Conservation (phyloP, 768 basidiomycete genomes). For the Galerina marginata region DNA sequence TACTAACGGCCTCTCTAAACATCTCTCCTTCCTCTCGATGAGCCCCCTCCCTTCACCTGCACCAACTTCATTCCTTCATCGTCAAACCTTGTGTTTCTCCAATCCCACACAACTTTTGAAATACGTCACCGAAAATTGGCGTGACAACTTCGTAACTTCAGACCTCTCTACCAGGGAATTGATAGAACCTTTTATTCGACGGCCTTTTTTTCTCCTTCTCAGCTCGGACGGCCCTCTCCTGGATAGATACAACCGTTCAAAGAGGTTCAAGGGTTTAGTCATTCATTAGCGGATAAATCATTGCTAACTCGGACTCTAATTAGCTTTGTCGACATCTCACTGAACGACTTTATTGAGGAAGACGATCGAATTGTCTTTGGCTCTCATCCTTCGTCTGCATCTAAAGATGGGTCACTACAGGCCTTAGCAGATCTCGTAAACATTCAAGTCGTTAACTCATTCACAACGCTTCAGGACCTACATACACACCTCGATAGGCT, state of each 20-base stretch:
- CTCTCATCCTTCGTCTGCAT: slow-evolving; percentile 14
- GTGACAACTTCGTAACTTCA: slow-evolving; percentile 77
- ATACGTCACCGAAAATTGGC: slow-evolving; percentile 85
- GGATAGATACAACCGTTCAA: slow-evolving; percentile 66
- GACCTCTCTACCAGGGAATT: slow-evolving; percentile 62
- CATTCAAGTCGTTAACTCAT: slow-evolving; percentile 70
- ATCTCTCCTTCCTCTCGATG: slow-evolving; percentile 46
- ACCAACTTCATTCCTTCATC: slow-evolving; percentile 22
- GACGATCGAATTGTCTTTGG: slow-evolving; percentile 78
- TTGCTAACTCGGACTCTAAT: background rate
- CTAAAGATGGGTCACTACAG: slow-evolving; percentile 30
- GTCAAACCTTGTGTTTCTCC: slow-evolving; percentile 42
- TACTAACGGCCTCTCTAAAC: slow-evolving; percentile 26
- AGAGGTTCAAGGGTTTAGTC: slow-evolving; percentile 41
- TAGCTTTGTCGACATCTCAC: slow-evolving; percentile 35
- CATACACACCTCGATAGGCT: slow-evolving; percentile 68
- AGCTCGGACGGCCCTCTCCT: slow-evolving; percentile 83
- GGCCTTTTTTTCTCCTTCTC: slow-evolving; percentile 91
- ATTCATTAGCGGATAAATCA: background rate
- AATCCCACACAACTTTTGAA: slow-evolving; percentile 63
- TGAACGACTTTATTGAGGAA: slow-evolving; percentile 76
- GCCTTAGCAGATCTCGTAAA: slow-evolving; percentile 56
- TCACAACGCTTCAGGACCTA: slow-evolving; percentile 56
- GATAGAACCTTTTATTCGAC: slow-evolving; percentile 73
- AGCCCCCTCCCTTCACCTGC: slow-evolving; percentile 38